Evolutionary conservation across 257 asterid genomes (phyloP).

Genomic region (Salvia rosmarinus): DNA sequence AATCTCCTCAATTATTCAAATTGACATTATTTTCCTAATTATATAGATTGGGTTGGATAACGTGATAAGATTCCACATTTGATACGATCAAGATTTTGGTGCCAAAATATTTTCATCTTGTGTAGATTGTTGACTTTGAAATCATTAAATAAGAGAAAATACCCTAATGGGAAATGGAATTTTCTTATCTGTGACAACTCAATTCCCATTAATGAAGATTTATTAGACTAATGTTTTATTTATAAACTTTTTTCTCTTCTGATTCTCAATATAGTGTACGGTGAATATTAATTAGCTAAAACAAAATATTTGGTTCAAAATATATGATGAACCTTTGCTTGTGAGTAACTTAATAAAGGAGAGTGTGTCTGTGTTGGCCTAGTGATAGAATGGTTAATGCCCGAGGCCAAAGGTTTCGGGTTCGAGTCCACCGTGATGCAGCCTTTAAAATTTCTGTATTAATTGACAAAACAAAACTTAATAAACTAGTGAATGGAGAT

Average conservation of each 20-base stretch:
- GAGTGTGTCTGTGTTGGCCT: too few species aligned
- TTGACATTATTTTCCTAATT: not conserved
- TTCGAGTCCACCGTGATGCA: too few species aligned
- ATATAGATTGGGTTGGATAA: not conserved
- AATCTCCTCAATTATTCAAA: not conserved
- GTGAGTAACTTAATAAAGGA: too few species aligned
- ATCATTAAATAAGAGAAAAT: slow-evolving; percentile 18
- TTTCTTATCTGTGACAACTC: slow-evolving; percentile 16
- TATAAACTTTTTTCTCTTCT: not conserved
- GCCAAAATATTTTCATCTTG: slow-evolving; percentile 30
- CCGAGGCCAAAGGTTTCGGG: too few species aligned
- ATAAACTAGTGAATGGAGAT: not conserved
- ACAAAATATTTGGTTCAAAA: too few species aligned
- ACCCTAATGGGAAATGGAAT: slow-evolving; percentile 11
- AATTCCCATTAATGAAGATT: slow-evolving; percentile 13
- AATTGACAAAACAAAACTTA: too few species aligned
- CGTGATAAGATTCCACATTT: slow-evolving; percentile 27
- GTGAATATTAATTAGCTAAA: too few species aligned
- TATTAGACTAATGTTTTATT: not conserved
- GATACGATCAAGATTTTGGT: slow-evolving; percentile 41
- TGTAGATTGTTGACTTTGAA: slow-evolving; percentile 35
- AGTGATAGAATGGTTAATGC: too few species aligned
- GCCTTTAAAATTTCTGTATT: too few species aligned
- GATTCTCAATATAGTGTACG: not conserved
- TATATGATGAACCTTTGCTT: too few species aligned